Evolutionary conservation across 768 basidiomycete genomes (phyloP), one percentile per base, ranked within the genome.

Genomic region (Termitomyces sp.): DNA sequence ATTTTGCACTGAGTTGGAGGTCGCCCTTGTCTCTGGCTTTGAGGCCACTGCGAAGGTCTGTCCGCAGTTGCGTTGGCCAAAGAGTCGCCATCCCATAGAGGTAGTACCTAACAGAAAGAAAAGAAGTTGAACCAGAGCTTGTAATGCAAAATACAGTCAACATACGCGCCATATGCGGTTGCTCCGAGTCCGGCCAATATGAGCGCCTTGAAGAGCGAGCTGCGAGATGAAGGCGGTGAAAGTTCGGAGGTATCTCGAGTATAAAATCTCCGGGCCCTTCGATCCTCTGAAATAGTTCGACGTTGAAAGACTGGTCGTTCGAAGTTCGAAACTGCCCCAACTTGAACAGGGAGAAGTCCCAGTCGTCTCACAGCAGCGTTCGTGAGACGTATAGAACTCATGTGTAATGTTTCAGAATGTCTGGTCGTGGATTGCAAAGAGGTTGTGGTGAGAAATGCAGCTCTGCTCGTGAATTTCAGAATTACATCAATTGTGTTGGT

Each of bases 1-100:
- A 83, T 32, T 73, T 71, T 56, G 77, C 74, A 59, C 83, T 82
- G 51, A 78, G 65, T 10, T 67, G 69, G 10, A 77, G 60, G 63
- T 90, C 80, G 2, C 78, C 81, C 54, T 81, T 77, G 51, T 81
- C 70, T 62, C 79, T 85, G 2, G 85, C 85, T 55, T 77, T 77
- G 42, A 90, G 73, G 2, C 84, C 88, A 2, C 75, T 77, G 6
- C 86, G 83, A 34, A 90, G 73, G 67, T 89, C 86, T 30, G 70
- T 66, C 5, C 85, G 79, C 2, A 90, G 67, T 59, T 83, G 80
- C 11, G 66, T 64, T 2, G 88, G 88, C 87, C 87, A 90, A 57
- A 84, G 74, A 0, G 81, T 82, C 68, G 87, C 71, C 11, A 76
- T 72, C 7, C 68, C 67, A 63, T 82, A 86, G 43, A 84, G 71